Percentiles rank a stretch among this genome's conserved stretches.
Evolutionary conservation across 805 yeast species (phyloP).

Genomic region (Blastobotrys muscicola): DNA sequence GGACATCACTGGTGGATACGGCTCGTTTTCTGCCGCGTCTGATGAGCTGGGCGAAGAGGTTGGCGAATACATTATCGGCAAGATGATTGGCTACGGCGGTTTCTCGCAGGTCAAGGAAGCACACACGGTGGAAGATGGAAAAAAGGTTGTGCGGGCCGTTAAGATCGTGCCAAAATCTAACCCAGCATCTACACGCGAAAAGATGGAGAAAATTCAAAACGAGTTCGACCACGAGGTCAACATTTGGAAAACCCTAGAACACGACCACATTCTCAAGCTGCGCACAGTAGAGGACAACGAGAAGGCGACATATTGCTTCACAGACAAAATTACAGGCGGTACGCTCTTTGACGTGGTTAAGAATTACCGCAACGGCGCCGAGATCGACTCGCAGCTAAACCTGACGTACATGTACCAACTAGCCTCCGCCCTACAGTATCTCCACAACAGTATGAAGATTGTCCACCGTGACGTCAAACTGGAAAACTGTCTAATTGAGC

Average conservation of each 20-base stretch:
- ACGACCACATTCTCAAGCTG: constrained; percentile 56
- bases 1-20: constrained; percentile 1
- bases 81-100: constrained; percentile 78
- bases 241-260: constrained; percentile 65
- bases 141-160: constrained; percentile 38
- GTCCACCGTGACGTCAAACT: constrained; percentile 80
- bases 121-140: constrained; percentile 24
- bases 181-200: constrained; percentile 25
- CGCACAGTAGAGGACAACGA: constrained; percentile 51
- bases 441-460: constrained; percentile 51
- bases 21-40: not conserved
- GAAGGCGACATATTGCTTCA: constrained; percentile 59
- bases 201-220: constrained; percentile 40
- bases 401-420: constrained; percentile 43
- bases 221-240: constrained; percentile 62
- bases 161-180: constrained; percentile 41
- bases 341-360: constrained; percentile 69
- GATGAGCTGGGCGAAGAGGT: constrained; percentile 46
- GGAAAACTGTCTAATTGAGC: constrained; percentile 65
- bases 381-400: constrained; percentile 18
- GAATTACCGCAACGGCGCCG: constrained; percentile 37
- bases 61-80: constrained; percentile 53
- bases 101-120: constrained; percentile 84
- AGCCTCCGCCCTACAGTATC: constrained; percentile 47
- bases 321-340: constrained; percentile 62